Evolutionary conservation across 352 stramenopile genomes (phyloP).

Genomic region (Globisporangium yorkense): DNA sequence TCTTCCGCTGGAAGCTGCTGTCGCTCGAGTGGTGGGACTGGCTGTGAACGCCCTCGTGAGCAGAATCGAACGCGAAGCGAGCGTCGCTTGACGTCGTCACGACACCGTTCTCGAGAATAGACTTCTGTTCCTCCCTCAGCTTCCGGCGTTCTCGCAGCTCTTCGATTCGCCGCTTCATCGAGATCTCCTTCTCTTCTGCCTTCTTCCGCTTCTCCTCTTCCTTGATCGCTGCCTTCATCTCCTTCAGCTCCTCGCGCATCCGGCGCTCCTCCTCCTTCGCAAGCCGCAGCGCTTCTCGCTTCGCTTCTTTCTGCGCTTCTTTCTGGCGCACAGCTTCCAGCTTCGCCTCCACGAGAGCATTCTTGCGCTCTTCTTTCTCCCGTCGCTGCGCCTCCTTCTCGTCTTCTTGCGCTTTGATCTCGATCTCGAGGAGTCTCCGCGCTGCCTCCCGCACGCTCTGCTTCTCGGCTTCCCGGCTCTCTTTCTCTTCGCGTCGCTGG

Average conservation of each 20-base stretch:
- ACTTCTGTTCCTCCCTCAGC: conserved; percentile 63
- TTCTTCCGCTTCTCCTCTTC: conserved; percentile 73
- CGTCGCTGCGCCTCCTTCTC: conserved; percentile 59
- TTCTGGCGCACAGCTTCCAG: conserved; percentile 59
- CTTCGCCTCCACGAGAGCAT: conserved; percentile 56
- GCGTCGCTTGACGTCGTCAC: conserved; percentile 35
- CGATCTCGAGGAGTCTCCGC: conserved; percentile 63
- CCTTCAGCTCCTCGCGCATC: conserved; percentile 65
- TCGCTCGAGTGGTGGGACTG: neutral
- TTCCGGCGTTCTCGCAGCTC: conserved; percentile 56
- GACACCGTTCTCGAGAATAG: conserved; percentile 70
- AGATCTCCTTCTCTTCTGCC: conserved; percentile 60
- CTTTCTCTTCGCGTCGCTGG: conserved; percentile 34
- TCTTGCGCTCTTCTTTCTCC: conserved; percentile 67
- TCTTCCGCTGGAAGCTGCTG: conserved; percentile 11
- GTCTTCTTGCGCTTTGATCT: conserved; percentile 74
- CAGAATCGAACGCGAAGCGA: conserved; percentile 12
- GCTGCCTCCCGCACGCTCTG: conserved; percentile 62
- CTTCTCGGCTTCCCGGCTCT: conserved; percentile 60
- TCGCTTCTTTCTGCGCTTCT: conserved; percentile 59
- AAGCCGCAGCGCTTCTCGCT: conserved; percentile 48
- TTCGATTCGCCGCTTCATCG: conserved; percentile 72
- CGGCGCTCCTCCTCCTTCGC: conserved; percentile 66
- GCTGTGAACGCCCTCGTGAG: conserved; percentile 2
- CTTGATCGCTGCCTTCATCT: conserved; percentile 55